Evolutionary conservation across 108 stramenopile species (phyloP), one percentile per base, ranked within the genome.

Genomic region (Cyclotella baltica): DNA sequence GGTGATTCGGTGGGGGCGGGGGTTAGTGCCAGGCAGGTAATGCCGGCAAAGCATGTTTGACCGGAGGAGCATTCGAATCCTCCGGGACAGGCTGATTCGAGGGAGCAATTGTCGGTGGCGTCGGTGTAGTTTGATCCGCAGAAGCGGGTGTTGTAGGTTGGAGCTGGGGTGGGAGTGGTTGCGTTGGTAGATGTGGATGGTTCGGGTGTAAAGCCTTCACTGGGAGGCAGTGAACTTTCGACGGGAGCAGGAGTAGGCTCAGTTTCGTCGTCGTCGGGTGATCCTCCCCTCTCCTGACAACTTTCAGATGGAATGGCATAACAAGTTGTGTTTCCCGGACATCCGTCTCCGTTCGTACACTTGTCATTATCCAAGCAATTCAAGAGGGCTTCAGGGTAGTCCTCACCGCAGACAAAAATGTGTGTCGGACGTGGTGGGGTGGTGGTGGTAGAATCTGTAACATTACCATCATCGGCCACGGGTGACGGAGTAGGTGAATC

Each of bases 101-200:
- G 6, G 38, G 3, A 25, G 31, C 76, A 76, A 8, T n/a, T 48
- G 2, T 38, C 58, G n/a, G 4, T 11, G 18, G 76, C 76, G 37
- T 68, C 57, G 16, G 25, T 55, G 56, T 68, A 76, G 56, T 57
- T 67, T 8, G 33, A 28, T 0, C 76, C 76, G 55, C 76, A 76
- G 47, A 61, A 76, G 0, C 18, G 37, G 1, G 53, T 59, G 61
- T 67, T 76, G 30, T 46, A 56, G 4, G 27, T 20, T 2, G 76
- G 58, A 46, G 76, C 25, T 52, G 15, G 37, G 36, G 73, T 37
- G 35, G 72, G 62, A 27, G 50, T 8, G 18, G 35, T 5, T 27
- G 47, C 2, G 4, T 22, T 9, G 25, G 35, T 1, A 22, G 55
- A 23, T 15, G 33, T 1, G 22, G 56, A 64, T 29, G 46, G 53